phyloP scores from a whole-genome alignment of 2,329 filamentous ascomycete genomes.

The Diaporthe vexans region DNA sequence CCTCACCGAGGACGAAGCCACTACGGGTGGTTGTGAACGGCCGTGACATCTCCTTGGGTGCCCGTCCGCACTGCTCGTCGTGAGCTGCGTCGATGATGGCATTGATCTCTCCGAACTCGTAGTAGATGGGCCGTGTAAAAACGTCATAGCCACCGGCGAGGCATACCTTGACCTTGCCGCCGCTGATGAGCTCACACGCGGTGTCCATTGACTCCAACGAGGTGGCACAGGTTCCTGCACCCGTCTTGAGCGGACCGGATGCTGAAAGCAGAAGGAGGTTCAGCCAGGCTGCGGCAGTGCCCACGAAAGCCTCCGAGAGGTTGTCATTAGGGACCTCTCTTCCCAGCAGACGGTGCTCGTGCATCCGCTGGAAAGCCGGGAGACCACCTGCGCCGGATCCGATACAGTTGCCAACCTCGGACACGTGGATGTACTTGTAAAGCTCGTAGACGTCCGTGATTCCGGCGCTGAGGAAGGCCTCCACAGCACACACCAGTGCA shows the following conservation, averaged over 20 bases:
- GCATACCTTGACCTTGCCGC: conserved; percentile 49
- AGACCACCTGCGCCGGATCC: conserved; percentile 51
- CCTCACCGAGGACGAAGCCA: conserved; percentile 55
- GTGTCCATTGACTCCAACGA: conserved; percentile 53
- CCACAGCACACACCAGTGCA: conserved; percentile 49
- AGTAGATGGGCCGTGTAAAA: conserved; percentile 49
- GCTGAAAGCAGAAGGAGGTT: conserved; percentile 57
- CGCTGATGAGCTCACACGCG: conserved; percentile 51
- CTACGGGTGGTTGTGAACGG: conserved; percentile 50
- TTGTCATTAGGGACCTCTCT: conserved; percentile 51
- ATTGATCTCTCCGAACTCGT: conserved; percentile 53
- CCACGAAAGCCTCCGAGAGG: conserved; percentile 53
- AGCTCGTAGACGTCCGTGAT: conserved; percentile 51
- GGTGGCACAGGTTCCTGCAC: conserved; percentile 56
- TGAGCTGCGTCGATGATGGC: conserved; percentile 52
- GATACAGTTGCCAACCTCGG: conserved; percentile 53
- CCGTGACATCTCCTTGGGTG: conserved; percentile 52
- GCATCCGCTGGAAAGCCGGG: conserved; percentile 48
- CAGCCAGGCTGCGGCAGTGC: conserved; percentile 54
- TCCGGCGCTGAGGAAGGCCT: conserved; percentile 52
- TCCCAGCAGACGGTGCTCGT: conserved; percentile 50
- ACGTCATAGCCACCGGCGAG: conserved; percentile 54
- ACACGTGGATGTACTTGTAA: conserved; percentile 52
- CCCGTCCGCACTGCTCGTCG: conserved; percentile 48
- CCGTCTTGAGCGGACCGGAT: conserved; percentile 52